Evolutionary conservation across 768 basidiomycete genomes (phyloP).

Genomic region (Cytidiella melzeri): DNA sequence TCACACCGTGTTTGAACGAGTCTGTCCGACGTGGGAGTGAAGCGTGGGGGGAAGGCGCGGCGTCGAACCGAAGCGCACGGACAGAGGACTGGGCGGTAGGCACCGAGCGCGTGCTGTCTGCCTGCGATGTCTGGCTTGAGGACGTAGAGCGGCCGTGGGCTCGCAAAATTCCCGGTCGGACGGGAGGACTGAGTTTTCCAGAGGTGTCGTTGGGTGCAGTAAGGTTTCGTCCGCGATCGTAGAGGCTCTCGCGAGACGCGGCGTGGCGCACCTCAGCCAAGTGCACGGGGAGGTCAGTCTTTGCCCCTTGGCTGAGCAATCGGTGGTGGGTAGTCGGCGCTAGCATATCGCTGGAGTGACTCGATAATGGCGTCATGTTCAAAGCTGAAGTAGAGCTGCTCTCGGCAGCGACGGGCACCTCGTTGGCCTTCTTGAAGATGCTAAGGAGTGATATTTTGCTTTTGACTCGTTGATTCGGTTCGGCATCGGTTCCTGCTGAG

Average conservation of each 20-base stretch:
- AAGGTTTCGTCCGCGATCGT: neutral
- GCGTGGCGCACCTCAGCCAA: conserved; percentile 19
- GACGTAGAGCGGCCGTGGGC: conserved; percentile 35
- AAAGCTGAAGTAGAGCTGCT: conserved; percentile 20
- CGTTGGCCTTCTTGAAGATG: conserved; percentile 60
- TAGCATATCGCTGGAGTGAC: conserved; percentile 11
- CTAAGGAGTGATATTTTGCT: conserved; percentile 73
- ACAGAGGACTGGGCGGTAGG: conserved; percentile 7
- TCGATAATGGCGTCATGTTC: conserved; percentile 8
- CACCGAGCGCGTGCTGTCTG: conserved; percentile 1
- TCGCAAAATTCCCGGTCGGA: conserved; percentile 33
- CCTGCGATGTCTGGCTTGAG: conserved; percentile 22
- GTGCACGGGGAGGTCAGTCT: neutral
- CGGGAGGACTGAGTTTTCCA: conserved; percentile 22
- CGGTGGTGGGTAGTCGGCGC: conserved; percentile 12
- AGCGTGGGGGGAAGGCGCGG: conserved; percentile 19
- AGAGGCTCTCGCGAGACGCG: conserved; percentile 20
- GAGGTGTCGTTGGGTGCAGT: neutral
- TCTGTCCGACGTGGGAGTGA: conserved; percentile 7
- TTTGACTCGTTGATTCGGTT: conserved; percentile 42
- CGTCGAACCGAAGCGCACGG: conserved; percentile 24
- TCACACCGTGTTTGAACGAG: neutral
- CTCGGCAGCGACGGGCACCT: conserved; percentile 22
- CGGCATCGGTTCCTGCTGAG: conserved; percentile 67
- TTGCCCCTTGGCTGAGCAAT: conserved; percentile 14